A percentile compares a stretch with the other conserved stretches of the same genome.
These are phyloP conservation scores for Hypomyces perniciosus DNA, from an alignment of 2,329 filamentous ascomycete species.

Conservation along the genomic window DNA sequence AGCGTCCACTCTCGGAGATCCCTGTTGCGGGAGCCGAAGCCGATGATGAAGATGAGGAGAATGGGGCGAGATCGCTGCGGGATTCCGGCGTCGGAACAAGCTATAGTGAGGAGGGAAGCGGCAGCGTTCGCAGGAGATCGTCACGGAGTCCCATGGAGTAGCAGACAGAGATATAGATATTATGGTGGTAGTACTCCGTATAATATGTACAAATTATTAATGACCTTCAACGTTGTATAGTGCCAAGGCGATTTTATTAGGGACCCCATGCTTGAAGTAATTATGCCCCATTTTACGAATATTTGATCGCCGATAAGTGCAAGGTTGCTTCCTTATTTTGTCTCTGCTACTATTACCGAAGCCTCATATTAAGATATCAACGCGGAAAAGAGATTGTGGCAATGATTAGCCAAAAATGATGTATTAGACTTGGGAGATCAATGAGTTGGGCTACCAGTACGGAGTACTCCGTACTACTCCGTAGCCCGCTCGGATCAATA, in stretches of 20 bases:
- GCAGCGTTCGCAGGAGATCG: constrained; percentile 26
- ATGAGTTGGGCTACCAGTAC: not conserved
- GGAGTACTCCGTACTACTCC: not conserved
- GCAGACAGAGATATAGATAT: not conserved
- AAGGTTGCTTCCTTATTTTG: too few relatives aligned
- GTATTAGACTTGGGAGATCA: not conserved
- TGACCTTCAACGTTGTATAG: too few relatives aligned
- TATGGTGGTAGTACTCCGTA: not conserved
- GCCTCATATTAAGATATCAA: too few relatives aligned
- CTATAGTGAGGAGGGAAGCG: constrained; percentile 35
- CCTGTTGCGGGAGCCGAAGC: constrained; percentile 35
- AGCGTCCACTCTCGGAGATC: constrained; percentile 27
- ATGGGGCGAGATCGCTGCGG: constrained; percentile 22
- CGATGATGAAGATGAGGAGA: constrained; percentile 40
- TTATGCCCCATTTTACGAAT: too few relatives aligned
- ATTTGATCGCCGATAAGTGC: too few relatives aligned
- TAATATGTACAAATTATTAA: not conserved
- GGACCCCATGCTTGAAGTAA: too few relatives aligned
- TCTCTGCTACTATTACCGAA: too few relatives aligned
- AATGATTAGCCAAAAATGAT: too few relatives aligned
- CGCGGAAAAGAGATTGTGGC: too few relatives aligned
- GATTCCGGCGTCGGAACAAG: constrained; percentile 52
- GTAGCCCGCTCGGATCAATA: constrained; percentile 8
- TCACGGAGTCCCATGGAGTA: constrained; percentile 21
- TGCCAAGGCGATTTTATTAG: too few relatives aligned